Conservation (phyloP, 768 basidiomycete species). For the Coprinopsis marcescibilis region DNA sequence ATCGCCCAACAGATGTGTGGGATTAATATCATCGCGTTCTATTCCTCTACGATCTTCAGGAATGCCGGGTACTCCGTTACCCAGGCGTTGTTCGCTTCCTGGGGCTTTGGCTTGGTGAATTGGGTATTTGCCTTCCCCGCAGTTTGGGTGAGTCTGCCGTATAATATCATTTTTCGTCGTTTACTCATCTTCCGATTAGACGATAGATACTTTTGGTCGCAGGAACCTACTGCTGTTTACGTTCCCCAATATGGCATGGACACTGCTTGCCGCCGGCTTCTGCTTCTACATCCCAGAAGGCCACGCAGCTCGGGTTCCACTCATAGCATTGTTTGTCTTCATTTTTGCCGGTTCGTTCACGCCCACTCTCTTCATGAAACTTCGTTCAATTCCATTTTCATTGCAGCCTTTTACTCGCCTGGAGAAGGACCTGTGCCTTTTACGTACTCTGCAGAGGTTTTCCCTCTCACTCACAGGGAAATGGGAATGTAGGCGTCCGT, state of each 20-base stretch:
- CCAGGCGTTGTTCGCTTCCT: slow-evolving; percentile 56
- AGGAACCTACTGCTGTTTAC: slow-evolving; percentile 72
- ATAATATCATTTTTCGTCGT: slow-evolving; percentile 11
- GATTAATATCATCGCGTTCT: slow-evolving; percentile 76
- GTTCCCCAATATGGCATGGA: slow-evolving; percentile 78
- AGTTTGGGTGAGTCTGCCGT: slow-evolving; percentile 37
- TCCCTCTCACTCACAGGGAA: slow-evolving; percentile 77
- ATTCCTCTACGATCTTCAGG: slow-evolving; percentile 71
- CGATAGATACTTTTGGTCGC: slow-evolving; percentile 71
- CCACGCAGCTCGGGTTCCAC: slow-evolving; percentile 34
- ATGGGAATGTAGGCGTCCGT: slow-evolving; percentile 41
- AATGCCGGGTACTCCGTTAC: slow-evolving; percentile 48
- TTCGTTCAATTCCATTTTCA: not conserved
- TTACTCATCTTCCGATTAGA: slow-evolving; percentile 22
- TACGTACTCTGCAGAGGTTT: slow-evolving; percentile 88
- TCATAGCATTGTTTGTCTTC: slow-evolving; percentile 39
- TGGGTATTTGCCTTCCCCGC: slow-evolving; percentile 65
- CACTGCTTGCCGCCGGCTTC: slow-evolving; percentile 70
- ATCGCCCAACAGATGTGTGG: slow-evolving; percentile 83
- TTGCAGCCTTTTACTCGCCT: slow-evolving; percentile 66
- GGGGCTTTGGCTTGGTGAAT: slow-evolving; percentile 64
- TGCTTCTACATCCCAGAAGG: slow-evolving; percentile 47
- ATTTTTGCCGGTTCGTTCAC: slow-evolving; percentile 32
- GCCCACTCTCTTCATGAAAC: not conserved
- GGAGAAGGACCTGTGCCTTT: slow-evolving; percentile 91